Conservation (phyloP, 208 protist genomes). For the Wallacemonas rigidus region DNA sequence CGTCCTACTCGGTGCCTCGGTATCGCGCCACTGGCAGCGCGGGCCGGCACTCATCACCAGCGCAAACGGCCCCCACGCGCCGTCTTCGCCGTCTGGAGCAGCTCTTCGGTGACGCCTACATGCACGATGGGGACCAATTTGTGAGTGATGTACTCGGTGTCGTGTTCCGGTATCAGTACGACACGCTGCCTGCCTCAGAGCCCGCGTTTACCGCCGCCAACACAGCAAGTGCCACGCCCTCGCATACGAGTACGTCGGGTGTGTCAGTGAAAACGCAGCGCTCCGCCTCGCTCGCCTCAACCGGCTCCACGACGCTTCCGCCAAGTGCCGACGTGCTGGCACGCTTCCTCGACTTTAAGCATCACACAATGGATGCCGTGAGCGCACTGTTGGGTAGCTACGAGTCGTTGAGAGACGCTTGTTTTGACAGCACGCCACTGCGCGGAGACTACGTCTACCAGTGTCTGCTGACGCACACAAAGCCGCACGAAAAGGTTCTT, state of each 20-base stretch:
- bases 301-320: background rate
- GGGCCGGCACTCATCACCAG: background rate
- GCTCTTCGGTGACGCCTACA: slow-evolving; percentile 53
- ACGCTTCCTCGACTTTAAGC: slow-evolving; percentile 37
- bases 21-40: slow-evolving; percentile 2
- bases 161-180: slow-evolving; percentile 67
- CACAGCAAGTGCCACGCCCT: slow-evolving; percentile 41
- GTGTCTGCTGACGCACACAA: slow-evolving; percentile 43
- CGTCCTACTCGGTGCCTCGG: background rate
- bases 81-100: slow-evolving; percentile 35
- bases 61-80: background rate
- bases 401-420: slow-evolving; percentile 26
- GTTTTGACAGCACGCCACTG: slow-evolving; percentile 37
- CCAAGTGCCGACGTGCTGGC: background rate
- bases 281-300: background rate
- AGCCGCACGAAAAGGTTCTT: slow-evolving; percentile 51
- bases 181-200: slow-evolving; percentile 14
- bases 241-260: no score
- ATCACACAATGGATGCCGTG: slow-evolving; percentile 32
- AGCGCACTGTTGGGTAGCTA: slow-evolving; percentile 35
- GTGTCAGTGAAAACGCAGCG: background rate
- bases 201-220: background rate
- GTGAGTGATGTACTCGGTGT: slow-evolving; percentile 48
- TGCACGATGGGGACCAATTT: slow-evolving; percentile 49
- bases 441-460: slow-evolving; percentile 61